Base-by-base conservation (phyloP, 1,139 yeast species). In the Hyphopichia fennica region DNA sequence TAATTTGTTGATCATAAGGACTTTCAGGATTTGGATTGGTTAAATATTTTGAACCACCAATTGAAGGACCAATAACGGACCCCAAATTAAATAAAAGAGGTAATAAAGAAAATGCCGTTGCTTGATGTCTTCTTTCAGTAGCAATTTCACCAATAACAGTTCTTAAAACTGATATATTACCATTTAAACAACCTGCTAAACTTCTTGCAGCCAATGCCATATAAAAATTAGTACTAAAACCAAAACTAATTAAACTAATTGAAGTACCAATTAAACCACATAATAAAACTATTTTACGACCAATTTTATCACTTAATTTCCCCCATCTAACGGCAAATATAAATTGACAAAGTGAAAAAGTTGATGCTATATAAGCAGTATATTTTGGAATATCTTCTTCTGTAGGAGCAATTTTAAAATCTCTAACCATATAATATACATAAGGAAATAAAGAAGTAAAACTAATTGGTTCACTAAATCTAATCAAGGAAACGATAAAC, bases 61-160 rank as follows among this genome's bases (percentile, higher is more conserved):
- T 67, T 51, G 77, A 63, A 1, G 89, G 88, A 0, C 87, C 87
- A 36, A 81, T 48, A 13, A 65, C 58, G 2, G 65, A 46, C 7
- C 74, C 74, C 25, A 67, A 47, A 45, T 66, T 67, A 59, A 64
- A 68, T 15, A 67, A 53, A 22, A 67, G 50, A 0, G 74, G 72
- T 32, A 68, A 52, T 4, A 67, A 60, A 31, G 67, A 60, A 46
- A 67, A 67, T 2, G 72, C 73, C 20, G 65, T 44, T 13, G 69
- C 70, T 48, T 68, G 72, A 48, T 68, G 74, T 25, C 57, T 57
- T 42, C 62, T 60, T 41, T 67, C 69, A 11, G 63, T 58, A 8
- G 69, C 71, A 10, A 67, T 54, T 47, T 68, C 74, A 2, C 73
- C 73, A 27, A 68, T 60, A n/a, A 65, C 56, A 2, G 73, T 67